Evolutionary conservation across 495 filamentous ascomycete genomes (phyloP), one percentile per base, ranked within the genome.

Genomic region (Podospora conica): DNA sequence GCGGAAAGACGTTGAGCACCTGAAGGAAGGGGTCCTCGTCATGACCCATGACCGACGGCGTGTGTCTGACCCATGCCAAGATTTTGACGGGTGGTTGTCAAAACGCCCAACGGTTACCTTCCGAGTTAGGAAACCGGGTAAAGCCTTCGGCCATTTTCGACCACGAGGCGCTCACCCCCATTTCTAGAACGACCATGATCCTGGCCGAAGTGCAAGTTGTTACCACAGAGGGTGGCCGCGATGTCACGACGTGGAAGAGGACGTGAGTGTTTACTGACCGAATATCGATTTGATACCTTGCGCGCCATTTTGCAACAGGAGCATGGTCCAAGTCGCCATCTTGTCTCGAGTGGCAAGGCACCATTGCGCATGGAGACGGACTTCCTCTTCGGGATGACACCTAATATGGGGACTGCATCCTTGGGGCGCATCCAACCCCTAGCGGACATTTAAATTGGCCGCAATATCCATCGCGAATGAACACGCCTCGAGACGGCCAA

Each of bases 51-150:
- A n/a, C 31, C 53, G 28, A 18, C 22, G 29, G n/a, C 11, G 15
- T n/a, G 27, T 29, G 21, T 23, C 31, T 21, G 28, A 20, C 9
- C 18, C 11, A 20, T 23, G 63, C 54, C 63, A 64, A 58, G 63
- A 4, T 24, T 53, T 28, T 23, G 15, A 25, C 31, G 22, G 9
- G 48, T 64, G 54, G 63, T 54, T 61, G 60, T 29, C 58, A 61
- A n/a, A 20, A 24, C 60, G 29, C 23, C n/a, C 24, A 31, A 29
- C 55, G 27, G 55, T 21, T 28, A 64, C 63, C 63, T 64, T 64
- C 63, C 63, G 25, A 28, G 53, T 64, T 64, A 27, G 63, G 63
- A 57, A 64, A 57, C 54, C 63, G 63, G 54, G 28, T 64, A 56
- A 63, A 58, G 29, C 21, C 22, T 23, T 20, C 55, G 12, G 33